Base-by-base conservation (phyloP, 768 basidiomycete genomes). In the Auricularia sp. region DNA sequence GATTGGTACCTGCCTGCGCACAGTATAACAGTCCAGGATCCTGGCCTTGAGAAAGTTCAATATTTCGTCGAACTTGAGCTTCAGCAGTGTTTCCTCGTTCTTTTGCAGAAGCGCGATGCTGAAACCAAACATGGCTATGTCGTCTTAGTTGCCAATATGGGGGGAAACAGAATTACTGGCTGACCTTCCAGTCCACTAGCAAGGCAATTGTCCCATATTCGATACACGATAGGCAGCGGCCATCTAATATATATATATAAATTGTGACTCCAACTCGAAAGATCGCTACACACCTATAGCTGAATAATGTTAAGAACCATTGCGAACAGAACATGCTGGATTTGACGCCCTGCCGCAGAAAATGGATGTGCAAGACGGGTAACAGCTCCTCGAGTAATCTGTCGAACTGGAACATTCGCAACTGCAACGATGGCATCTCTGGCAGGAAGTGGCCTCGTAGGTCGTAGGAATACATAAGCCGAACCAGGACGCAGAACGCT, bases 251-350 rank as follows among this genome's bases (percentile, higher is more conserved):
- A 12, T 8, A 34, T 14, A 61, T n/a, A 34, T 56, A 10, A 34
- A 10, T 43, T 18, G 5, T 33, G 36, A 34, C n/a, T 36, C 3
- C 8, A 2, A 4, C 33, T 35, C 23, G 21, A 35, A 5, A 23
- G 35, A 47, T 1, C 10, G 23, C 5, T 14, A 72, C 82, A 70
- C 71, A 88, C 92, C 92, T 85, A 75, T 96, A 98, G 72, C 92
- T 91, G 78, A 98, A 98, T 73, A 99, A 77, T 0, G 97, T 98
- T 72, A 99, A 79, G 75, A 98, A 98, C 97, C 97, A 99, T 68
- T 98, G 97, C 14, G 92, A 93, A 71, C 93, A 96, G 72, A 90
- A 98, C 94, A 99, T 98, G 76, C 90, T 95, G 58, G 93, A 94
- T 74, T 98, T 98, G 72, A 98, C 79, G 36, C 95, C 96, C 75